Percentiles rank a stretch among this genome's conserved stretches.
These are phyloP conservation scores for Chaetoceros muelleri DNA, from an alignment of 108 stramenopile species.

Conservation along the genomic window DNA sequence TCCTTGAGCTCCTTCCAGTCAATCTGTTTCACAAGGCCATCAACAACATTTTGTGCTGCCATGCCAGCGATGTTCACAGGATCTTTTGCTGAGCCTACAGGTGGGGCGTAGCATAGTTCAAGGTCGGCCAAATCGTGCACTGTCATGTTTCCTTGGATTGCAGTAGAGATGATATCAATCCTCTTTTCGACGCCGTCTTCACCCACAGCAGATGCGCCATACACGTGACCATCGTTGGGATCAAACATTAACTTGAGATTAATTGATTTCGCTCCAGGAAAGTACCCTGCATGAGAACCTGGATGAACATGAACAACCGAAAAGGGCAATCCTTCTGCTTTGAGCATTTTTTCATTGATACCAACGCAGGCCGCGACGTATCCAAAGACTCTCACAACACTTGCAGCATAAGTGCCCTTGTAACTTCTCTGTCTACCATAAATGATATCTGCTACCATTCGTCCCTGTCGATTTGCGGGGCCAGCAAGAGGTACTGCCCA, in stretches of 20 bases:
- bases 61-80: conserved; percentile 62
- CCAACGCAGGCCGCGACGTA: conserved; percentile 51
- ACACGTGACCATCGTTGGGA: conserved; percentile 37
- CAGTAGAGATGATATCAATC: conserved; percentile 60
- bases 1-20: conserved; percentile 48
- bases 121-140: conserved; percentile 19
- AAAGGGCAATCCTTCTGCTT: conserved; percentile 29
- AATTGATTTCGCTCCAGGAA: conserved; percentile 44
- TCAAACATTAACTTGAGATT: conserved; percentile 52
- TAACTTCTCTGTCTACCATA: conserved; percentile 37
- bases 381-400: conserved; percentile 47
- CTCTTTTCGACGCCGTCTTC: conserved; percentile 61
- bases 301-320: conserved; percentile 49
- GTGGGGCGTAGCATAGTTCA: conserved; percentile 40
- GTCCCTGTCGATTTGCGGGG: conserved; percentile 61
- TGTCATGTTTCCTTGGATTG: conserved; percentile 23
- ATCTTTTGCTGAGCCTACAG: neutral
- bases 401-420: conserved; percentile 58
- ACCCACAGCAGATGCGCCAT: conserved; percentile 58
- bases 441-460: conserved; percentile 63
- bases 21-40: conserved; percentile 48
- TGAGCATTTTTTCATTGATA: conserved; percentile 55
- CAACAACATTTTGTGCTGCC: conserved; percentile 50
- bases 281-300: conserved; percentile 52
- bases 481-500: conserved; percentile 67